Evolutionary conservation across 2,329 filamentous ascomycete species (phyloP), one percentile per base, ranked within the genome.

Genomic region (Xylariales sp.): DNA sequence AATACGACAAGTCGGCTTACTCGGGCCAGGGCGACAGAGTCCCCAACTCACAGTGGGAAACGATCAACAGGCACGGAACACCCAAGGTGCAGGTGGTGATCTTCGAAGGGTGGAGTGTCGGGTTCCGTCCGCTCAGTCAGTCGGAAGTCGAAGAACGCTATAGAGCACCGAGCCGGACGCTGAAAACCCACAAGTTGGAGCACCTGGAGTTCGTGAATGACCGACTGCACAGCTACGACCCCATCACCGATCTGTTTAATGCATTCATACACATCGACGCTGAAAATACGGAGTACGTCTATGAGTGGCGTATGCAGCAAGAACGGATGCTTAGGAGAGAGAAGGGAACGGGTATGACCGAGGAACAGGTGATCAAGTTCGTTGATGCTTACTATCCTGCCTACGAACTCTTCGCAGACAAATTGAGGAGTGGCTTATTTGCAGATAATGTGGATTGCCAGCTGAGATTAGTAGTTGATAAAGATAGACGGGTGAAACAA

Each of bases 81-180:
- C 59, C 55, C 3, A 66, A 60, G n/a, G 62, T 76, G 17, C 61
- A 75, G 17, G 78, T 91, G 6, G 73, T 95, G 16, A 77, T 95
- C 36, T 81, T 95, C 46, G 89, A 96, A 60, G 89, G 90, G n/a
- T 95, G 89, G 90, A 93, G 85, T 58, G 80, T 95, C 11, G 90
- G 88, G 3, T 95, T 95, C 63, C 79, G 81, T 5, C 61, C 83
- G 1, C 60, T 90, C 10, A 51, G 65, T 19, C 60, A 71, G 1
- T 56, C 64, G n/a, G 68, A 73, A 5, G 57, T 76, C 4, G 69
- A 71, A 19, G 57, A 79, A 4, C 70, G 70, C 49, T 66, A 69
- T 54, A 74, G 71, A 58, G 62, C 66, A 37, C 63, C 62, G 48
- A 72, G 57, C 59, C 76, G 57, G 56, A 77, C 58, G 21, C 69